Percentiles rank a stretch among this genome's conserved stretches.
Evolutionary conservation across 768 basidiomycete species (phyloP).

Genomic region (Hygrocybe punicea): DNA sequence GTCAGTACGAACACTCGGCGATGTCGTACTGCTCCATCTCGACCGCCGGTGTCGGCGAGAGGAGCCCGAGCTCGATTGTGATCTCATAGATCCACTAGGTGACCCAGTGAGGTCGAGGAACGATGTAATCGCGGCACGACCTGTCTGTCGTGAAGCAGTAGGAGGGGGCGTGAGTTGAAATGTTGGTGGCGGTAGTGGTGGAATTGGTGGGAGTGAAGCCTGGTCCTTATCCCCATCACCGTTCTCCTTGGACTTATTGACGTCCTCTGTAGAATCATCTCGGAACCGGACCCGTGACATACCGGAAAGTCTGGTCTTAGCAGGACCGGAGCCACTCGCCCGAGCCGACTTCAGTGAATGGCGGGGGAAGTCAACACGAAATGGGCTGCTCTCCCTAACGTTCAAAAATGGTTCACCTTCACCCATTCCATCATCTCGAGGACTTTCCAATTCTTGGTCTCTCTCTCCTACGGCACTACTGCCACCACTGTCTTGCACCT

Average conservation of each 20-base stretch:
- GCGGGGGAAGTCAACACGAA: constrained; percentile 41
- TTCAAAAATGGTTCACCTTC: constrained; percentile 27
- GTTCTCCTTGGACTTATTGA: neutral
- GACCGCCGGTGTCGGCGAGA: constrained; percentile 21
- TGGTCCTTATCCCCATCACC: neutral
- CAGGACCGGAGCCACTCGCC: constrained; percentile 18
- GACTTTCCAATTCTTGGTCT: neutral
- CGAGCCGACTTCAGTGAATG: constrained; percentile 15
- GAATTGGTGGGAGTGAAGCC: neutral
- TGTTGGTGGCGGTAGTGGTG: neutral
- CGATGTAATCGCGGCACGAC: constrained; percentile 20
- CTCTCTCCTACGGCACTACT: neutral
- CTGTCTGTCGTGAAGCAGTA: constrained; percentile 9
- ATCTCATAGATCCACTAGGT: constrained; percentile 27
- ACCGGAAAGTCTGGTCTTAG: constrained; percentile 26
- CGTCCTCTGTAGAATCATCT: neutral
- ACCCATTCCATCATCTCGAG: constrained; percentile 10
- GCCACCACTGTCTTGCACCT: neutral
- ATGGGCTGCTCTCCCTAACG: constrained; percentile 45
- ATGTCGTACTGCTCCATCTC: constrained; percentile 44
- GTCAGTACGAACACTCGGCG: neutral
- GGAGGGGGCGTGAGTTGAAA: constrained; percentile 2
- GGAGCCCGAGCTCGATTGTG: constrained; percentile 23
- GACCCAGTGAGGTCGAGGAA: constrained; percentile 41
- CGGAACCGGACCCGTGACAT: constrained; percentile 16